Conservation (phyloP, 768 basidiomycete species). For the Grammothele lineata region DNA sequence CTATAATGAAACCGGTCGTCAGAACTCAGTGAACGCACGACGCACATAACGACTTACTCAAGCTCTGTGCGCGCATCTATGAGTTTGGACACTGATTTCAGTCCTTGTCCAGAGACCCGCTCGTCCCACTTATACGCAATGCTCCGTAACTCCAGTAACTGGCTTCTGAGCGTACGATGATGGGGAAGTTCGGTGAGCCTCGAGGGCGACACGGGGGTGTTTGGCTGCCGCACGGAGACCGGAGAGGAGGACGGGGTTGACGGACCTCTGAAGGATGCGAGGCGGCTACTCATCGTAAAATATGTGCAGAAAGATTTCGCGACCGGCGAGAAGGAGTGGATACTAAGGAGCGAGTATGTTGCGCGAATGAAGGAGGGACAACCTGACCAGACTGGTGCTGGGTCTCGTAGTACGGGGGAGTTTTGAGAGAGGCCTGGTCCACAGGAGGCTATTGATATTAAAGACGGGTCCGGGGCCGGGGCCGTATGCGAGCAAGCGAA, state of each 20-base stretch:
- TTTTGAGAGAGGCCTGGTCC: no score
- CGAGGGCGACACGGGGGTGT: conserved; percentile 44
- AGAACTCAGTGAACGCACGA: neutral
- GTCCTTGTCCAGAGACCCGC: conserved; percentile 72
- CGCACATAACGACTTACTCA: conserved; percentile 51
- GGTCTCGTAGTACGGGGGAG: no score
- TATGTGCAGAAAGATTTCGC: neutral
- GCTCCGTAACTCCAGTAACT: conserved; percentile 62
- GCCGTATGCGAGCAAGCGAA: no score
- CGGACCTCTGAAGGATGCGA: conserved; percentile 77
- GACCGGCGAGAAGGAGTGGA: no score
- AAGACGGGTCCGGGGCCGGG: no score
- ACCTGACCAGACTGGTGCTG: neutral
- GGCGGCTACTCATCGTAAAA: conserved; percentile 42
- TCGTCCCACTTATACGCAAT: conserved; percentile 79
- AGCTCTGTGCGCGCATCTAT: conserved; percentile 81
- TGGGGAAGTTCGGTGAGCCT: conserved; percentile 61
- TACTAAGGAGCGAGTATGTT: no score
- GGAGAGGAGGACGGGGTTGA: conserved; percentile 73
- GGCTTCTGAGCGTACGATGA: conserved; percentile 71
- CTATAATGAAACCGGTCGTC: no score
- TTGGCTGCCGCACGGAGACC: conserved; percentile 41
- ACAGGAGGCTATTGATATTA: no score
- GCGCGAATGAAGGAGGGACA: neutral
- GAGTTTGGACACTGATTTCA: conserved; percentile 66